Conservation (phyloP, 192 early-diverging fungal species). For the Cladochytrium replicatum region DNA sequence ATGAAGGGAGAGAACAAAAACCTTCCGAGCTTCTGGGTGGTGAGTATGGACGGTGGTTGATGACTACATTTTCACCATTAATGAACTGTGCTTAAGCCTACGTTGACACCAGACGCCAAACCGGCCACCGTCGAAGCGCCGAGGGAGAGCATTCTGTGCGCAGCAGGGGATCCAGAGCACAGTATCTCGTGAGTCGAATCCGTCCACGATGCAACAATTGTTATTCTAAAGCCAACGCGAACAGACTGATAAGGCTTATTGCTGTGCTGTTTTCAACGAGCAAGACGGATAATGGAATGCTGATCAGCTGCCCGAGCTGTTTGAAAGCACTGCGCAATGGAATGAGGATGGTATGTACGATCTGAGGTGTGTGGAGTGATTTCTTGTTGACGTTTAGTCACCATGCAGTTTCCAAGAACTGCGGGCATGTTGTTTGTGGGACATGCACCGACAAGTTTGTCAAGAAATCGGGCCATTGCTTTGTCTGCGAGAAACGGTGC, state of each 20-base stretch:
- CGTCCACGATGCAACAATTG: no score
- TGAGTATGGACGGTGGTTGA: conserved; percentile 17
- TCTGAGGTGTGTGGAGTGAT: background rate
- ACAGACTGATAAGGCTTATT: conserved; percentile 58
- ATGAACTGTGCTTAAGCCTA: no score
- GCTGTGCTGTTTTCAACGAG: conserved; percentile 47
- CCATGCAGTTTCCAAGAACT: conserved; percentile 47
- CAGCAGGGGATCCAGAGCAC: conserved; percentile 51
- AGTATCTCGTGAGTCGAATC: conserved; percentile 41
- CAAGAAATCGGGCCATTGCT: conserved; percentile 55
- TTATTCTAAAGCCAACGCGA: no score
- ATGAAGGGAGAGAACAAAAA: conserved; percentile 15
- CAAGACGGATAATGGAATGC: conserved; percentile 30
- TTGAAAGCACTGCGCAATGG: conserved; percentile 63
- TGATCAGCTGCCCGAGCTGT: conserved; percentile 58
- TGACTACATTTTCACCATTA: background rate
- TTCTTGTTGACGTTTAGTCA: no score
- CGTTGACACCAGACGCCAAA: conserved; percentile 55
- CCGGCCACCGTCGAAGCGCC: conserved; percentile 40
- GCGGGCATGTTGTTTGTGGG: conserved; percentile 67
- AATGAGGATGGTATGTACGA: conserved; percentile 49
- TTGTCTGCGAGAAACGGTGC: conserved; percentile 53
- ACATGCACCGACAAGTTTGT: conserved; percentile 58
- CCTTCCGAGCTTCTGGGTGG: conserved; percentile 63
- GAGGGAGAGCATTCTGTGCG: conserved; percentile 51